phyloP scores from a whole-genome alignment of 177 flowering plant species.

The Telopea speciosissima region DNA sequence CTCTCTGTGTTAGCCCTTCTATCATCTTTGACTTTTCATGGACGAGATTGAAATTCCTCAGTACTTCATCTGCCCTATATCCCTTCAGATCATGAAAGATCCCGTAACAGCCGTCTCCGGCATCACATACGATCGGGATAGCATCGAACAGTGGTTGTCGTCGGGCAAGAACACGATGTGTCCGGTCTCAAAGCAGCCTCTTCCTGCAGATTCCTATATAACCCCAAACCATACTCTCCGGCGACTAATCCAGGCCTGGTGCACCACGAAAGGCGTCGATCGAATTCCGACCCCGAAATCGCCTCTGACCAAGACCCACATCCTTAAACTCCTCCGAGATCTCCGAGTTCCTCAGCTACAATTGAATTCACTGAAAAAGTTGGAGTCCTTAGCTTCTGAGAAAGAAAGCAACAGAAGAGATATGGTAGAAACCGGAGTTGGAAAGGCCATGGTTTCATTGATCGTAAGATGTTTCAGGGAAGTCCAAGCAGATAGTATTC shows the following conservation, averaged over 20 bases:
- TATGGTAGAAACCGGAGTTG: conserved; percentile 47
- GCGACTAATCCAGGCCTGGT: conserved; percentile 72
- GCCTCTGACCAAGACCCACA: conserved; percentile 25
- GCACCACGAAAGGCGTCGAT: conserved; percentile 39
- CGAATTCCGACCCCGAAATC: conserved; percentile 67
- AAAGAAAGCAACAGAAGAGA: conserved; percentile 33
- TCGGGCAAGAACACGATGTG: conserved; percentile 24
- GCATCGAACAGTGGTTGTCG: conserved; percentile 63
- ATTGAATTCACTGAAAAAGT: conserved; percentile 16
- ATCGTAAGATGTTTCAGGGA: conserved; percentile 18
- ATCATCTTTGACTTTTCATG: conserved; percentile 15
- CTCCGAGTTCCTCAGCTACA: conserved; percentile 21
- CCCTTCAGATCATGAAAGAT: conserved; percentile 74
- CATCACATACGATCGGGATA: conserved; percentile 70
- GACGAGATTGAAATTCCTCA: conserved; percentile 51
- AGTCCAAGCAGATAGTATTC: conserved; percentile 12
- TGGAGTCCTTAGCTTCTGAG: conserved; percentile 36
- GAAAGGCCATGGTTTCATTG: conserved; percentile 24
- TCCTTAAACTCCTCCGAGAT: conserved; percentile 36
- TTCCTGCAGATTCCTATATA: conserved; percentile 35
- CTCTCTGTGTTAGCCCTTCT: neutral
- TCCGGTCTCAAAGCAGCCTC: conserved; percentile 55
- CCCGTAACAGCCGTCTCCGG: conserved; percentile 63
- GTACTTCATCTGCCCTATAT: conserved; percentile 63
- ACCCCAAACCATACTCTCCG: conserved; percentile 74